Evolutionary conservation across 2,329 filamentous ascomycete species (phyloP).

Genomic region (Ploettnerulaceae sp.): DNA sequence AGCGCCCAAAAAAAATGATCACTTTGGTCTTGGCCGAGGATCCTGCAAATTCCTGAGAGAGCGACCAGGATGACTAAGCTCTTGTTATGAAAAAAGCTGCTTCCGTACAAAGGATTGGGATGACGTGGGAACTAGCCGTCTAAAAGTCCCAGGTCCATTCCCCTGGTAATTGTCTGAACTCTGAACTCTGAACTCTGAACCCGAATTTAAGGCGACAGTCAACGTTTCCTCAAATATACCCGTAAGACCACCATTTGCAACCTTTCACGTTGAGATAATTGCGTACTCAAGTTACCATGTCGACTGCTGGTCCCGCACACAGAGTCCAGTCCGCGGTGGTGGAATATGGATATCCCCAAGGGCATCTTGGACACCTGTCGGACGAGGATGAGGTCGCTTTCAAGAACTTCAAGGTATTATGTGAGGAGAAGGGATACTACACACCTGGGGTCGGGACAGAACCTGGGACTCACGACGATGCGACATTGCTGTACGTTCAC

Average conservation of each 20-base stretch:
- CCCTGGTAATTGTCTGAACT: neutral
- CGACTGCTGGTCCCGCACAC: conserved; percentile 30
- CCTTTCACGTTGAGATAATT: too few species aligned
- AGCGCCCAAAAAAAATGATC: too few species aligned
- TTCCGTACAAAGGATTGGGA: too few species aligned
- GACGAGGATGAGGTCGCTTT: conserved; percentile 63
- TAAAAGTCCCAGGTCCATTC: neutral
- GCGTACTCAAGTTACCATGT: conserved; percentile 17
- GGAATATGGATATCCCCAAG: conserved; percentile 59
- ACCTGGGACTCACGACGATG: conserved; percentile 62
- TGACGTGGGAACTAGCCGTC: conserved; percentile 8
- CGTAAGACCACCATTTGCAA: too few species aligned
- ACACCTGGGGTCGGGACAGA: conserved; percentile 40
- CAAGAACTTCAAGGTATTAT: conserved; percentile 63
- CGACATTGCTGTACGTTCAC: conserved; percentile 59
- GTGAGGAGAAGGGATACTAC: conserved; percentile 61
- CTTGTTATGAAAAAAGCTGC: too few species aligned
- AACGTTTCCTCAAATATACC: too few species aligned
- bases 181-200: too few species aligned
- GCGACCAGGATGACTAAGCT: neutral
- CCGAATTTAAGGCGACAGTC: too few species aligned
- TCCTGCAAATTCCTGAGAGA: too few species aligned
- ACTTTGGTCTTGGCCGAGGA: too few species aligned
- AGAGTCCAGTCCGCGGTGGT: conserved; percentile 33
- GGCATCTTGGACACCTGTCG: conserved; percentile 76